Conservation (phyloP, 2,329 filamentous ascomycete species). For the Diplodia scrobiculata region DNA sequence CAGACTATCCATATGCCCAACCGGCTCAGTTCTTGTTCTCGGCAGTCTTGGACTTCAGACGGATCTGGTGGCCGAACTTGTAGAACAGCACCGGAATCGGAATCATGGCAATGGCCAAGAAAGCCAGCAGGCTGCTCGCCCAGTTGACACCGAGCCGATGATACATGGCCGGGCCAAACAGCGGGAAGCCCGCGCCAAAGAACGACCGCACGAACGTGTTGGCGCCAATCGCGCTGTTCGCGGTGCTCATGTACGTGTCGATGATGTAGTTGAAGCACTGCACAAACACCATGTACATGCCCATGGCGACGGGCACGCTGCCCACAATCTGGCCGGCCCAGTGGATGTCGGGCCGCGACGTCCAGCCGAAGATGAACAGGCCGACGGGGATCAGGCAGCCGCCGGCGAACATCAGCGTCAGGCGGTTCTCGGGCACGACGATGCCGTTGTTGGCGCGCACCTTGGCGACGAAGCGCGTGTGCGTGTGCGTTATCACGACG, state of each 20-base stretch:
- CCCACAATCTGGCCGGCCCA: slow-evolving; percentile 66
- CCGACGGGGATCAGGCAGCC: slow-evolving; percentile 57
- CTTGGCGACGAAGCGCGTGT: too few relatives aligned
- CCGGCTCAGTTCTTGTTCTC: not conserved
- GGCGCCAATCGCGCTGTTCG: slow-evolving; percentile 56
- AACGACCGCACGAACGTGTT: slow-evolving; percentile 59
- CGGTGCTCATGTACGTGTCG: slow-evolving; percentile 54
- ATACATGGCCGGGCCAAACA: slow-evolving; percentile 61
- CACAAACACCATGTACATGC: slow-evolving; percentile 39
- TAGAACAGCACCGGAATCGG: not conserved
- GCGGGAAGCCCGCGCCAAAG: slow-evolving; percentile 61
- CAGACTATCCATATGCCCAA: not conserved
- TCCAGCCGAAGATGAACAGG: slow-evolving; percentile 63
- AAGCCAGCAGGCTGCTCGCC: slow-evolving; percentile 59
- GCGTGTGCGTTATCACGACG: slow-evolving; percentile 52
- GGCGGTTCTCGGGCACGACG: slow-evolving; percentile 50
- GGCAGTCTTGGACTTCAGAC: not conserved
- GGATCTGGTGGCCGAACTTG: not conserved
- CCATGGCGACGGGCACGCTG: slow-evolving; percentile 57
- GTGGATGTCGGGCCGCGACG: slow-evolving; percentile 55
- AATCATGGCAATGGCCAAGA: slow-evolving; percentile 56
- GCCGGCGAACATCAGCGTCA: slow-evolving; percentile 59
- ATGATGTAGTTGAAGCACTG: slow-evolving; percentile 65
- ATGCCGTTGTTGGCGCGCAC: slow-evolving; percentile 49
- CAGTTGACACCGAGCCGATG: slow-evolving; percentile 51